Base-by-base conservation (phyloP, 2,329 filamentous ascomycete genomes). In the Penicillium aurantiogriseum region DNA sequence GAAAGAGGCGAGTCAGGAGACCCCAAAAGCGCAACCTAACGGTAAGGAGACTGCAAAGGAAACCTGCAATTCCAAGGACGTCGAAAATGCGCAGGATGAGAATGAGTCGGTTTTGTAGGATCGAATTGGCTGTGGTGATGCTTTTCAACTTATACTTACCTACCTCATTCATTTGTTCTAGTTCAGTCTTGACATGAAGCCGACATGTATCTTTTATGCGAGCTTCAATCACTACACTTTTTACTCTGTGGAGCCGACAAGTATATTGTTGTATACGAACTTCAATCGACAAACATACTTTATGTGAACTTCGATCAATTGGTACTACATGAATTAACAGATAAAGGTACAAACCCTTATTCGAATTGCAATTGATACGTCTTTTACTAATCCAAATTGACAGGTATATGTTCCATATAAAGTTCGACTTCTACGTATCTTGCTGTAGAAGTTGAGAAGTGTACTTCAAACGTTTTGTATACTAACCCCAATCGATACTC, bases 1-100 rank as follows among this genome's bases (percentile, higher is more conserved):
- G 39, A 59, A 62, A 45, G 56, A 61, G 35, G 63, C 65, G 25
- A 64, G 60, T 33, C 69, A 68, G 48, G 69, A 67, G 21, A 68
- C 50, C 2, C 51, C 56, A 13, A 61, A 65, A 48, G 54, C 56
- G 33, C 31, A 52, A 31, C 45, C 50, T 9, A 46, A 46, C 8
- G 17, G 17, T 19, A 57, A 58, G 43, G 63, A 60, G 11, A 64
- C 63, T 42, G 65, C 63, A 42, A 67, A 67, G 42, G 66, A 68
- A 39, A 51, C 9, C 7, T 3, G 31, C 17, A 52, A 27, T 17
- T 7, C 21, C 7, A 36, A 45, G 21, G 21, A 52, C 2, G 21
- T 29, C 13, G 40, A 36, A n/a, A 29, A 17, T 21, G 27, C 15
- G 11, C 39, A n/a, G 31, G 50, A 46, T 2, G 51, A 47, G 25